Evolutionary conservation across 495 filamentous ascomycete species (phyloP).

Genomic region (Chlorociboria aeruginascens): DNA sequence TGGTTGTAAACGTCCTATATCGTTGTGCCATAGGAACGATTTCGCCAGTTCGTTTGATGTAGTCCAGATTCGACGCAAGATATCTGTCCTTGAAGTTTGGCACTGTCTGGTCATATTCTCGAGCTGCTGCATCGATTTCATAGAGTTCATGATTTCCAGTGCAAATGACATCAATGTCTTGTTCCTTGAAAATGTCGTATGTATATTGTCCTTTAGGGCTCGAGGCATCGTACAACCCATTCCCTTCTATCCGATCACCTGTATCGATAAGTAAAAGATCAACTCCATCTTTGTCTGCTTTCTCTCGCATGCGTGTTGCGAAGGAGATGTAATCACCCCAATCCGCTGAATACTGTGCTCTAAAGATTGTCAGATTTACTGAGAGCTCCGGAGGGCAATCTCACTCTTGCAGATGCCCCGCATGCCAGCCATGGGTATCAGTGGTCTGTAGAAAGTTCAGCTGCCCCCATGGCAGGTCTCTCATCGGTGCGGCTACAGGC

Average conservation of each 20-base stretch:
- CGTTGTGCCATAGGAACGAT: slow-evolving; percentile 68
- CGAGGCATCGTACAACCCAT: slow-evolving; percentile 90
- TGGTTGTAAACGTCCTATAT: slow-evolving; percentile 79
- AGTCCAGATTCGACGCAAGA: slow-evolving; percentile 86
- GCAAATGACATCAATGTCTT: slow-evolving; percentile 73
- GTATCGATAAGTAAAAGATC: slow-evolving; percentile 89
- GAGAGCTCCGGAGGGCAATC: slow-evolving; percentile 1
- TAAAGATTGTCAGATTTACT: slow-evolving; percentile 20
- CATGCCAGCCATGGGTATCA: slow-evolving; percentile 92
- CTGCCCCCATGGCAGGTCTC: slow-evolving; percentile 77
- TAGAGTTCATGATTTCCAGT: slow-evolving; percentile 96
- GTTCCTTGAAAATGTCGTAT: slow-evolving; percentile 71
- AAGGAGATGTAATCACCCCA: slow-evolving; percentile 99
- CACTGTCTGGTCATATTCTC: slow-evolving; percentile 67
- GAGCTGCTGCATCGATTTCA: slow-evolving; percentile 57
- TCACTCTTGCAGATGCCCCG: slow-evolving; percentile 83
- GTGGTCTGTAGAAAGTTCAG: slow-evolving; percentile 93
- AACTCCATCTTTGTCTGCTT: slow-evolving; percentile 61
- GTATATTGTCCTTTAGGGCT: slow-evolving; percentile 78
- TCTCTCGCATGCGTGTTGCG: slow-evolving; percentile 63
- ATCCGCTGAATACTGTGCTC: slow-evolving; percentile 82
- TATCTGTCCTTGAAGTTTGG: slow-evolving; percentile 68
- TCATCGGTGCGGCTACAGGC: slow-evolving; percentile 71
- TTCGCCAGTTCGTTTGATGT: slow-evolving; percentile 56
- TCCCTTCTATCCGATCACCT: slow-evolving; percentile 88